phyloP scores from a whole-genome alignment of 1,284 basidiomycete species.

The Trametes hirsuta region DNA sequence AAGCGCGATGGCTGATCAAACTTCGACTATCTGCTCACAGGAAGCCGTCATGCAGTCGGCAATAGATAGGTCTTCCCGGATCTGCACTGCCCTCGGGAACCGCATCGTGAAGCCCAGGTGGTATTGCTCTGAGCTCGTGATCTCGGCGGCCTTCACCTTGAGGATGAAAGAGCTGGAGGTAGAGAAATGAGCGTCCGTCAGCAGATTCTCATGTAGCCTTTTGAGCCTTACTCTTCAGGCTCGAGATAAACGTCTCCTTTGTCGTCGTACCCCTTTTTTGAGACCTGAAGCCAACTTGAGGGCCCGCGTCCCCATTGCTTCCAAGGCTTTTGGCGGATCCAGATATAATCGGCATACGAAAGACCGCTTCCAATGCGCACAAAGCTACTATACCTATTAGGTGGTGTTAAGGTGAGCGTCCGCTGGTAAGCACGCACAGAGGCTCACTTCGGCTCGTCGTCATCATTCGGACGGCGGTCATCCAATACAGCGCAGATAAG shows the following conservation, averaged over 20 bases:
- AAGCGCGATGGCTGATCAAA: neutral
- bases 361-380: slow-evolving; percentile 88
- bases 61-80: slow-evolving; percentile 73
- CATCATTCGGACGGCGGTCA: slow-evolving; percentile 57
- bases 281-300: slow-evolving; percentile 61
- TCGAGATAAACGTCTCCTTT: slow-evolving; percentile 83
- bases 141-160: slow-evolving; percentile 90
- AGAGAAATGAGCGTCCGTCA: slow-evolving; percentile 6
- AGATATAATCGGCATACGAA: slow-evolving; percentile 82
- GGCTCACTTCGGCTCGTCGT: slow-evolving; percentile 63
- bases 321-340: slow-evolving; percentile 78
- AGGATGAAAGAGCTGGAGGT: slow-evolving; percentile 78
- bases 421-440: neutral
- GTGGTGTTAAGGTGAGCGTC: too few relatives aligned
- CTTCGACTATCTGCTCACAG: slow-evolving; percentile 42
- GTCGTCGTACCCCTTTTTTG: slow-evolving; percentile 66
- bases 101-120: slow-evolving; percentile 80
- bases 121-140: slow-evolving; percentile 76
- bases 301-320: slow-evolving; percentile 70
- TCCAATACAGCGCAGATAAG: slow-evolving; percentile 79
- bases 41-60: slow-evolving; percentile 72
- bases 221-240: slow-evolving; percentile 66
- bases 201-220: neutral
- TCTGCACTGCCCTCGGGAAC: slow-evolving; percentile 83
- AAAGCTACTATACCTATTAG: slow-evolving; percentile 72